phyloP scores from a whole-genome alignment of 2,329 filamentous ascomycete species.

The Talaromyces verruculosus region DNA sequence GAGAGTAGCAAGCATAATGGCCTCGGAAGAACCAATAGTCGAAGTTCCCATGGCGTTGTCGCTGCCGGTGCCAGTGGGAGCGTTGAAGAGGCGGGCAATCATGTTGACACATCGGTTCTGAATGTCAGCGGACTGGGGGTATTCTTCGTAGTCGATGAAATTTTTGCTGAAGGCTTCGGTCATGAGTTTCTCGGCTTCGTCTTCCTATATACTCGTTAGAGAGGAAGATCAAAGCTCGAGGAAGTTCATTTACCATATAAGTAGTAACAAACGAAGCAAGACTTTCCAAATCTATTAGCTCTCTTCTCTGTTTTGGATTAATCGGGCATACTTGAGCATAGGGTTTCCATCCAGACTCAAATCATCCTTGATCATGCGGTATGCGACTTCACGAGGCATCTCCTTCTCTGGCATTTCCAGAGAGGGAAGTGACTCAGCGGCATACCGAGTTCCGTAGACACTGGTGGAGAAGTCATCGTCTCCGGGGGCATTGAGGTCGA shows the following conservation, averaged over 20 bases:
- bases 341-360: conserved; percentile 88
- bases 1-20: conserved; percentile 55
- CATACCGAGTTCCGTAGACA: conserved; percentile 86
- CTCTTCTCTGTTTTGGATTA: neutral
- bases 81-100: conserved; percentile 87
- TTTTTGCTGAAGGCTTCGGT: conserved; percentile 88
- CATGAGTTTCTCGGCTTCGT: conserved; percentile 96
- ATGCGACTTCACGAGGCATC: conserved; percentile 92
- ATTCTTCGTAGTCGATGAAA: conserved; percentile 89
- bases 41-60: conserved; percentile 78
- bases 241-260: conserved; percentile 70
- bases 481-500: conserved; percentile 47
- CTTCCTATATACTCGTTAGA: conserved; percentile 59
- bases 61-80: conserved; percentile 58
- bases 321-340: conserved; percentile 59
- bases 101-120: conserved; percentile 91
- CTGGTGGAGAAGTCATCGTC: conserved; percentile 64
- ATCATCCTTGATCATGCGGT: conserved; percentile 95
- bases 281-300: conserved; percentile 45
- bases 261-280: conserved; percentile 92
- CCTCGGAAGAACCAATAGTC: conserved; percentile 83
- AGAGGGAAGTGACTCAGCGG: conserved; percentile 74
- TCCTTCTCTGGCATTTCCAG: conserved; percentile 84
- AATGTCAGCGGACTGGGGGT: conserved; percentile 76
- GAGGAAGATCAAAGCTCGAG: neutral